Base-by-base conservation (phyloP, 2,329 filamentous ascomycete species). In the Neurospora crassa region DNA sequence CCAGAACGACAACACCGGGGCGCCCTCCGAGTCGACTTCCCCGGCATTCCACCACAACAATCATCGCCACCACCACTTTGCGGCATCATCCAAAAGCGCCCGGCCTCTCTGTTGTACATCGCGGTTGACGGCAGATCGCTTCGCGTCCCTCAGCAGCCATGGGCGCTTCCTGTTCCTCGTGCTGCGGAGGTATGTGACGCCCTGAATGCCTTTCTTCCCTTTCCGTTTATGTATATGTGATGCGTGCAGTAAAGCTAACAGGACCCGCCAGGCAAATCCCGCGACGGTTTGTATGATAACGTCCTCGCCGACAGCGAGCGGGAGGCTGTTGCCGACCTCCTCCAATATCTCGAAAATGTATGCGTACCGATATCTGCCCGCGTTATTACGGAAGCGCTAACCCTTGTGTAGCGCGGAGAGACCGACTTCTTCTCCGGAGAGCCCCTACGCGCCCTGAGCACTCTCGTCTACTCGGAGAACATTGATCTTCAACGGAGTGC, bases 391-490 rank as follows among this genome's bases (percentile, higher is more conserved):
- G 8, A 34, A 14, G 42, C 16, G 45, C 79, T 84, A 79, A 83
- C 76, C 70, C 59, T 68, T 68, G 72, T 73, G 73, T 80, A 97
- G 96, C 91, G 96, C 79, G 92, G 91, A 79, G 96, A 99, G 81
- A 98, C 94, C 78, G 95, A 99, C 82, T 99, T 99, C 88, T 99
- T 99, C 83, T 91, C 92, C 45, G 96, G 96, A 82, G 94, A 97
- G 79, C 96, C 96, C 67, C 89, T 99, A 71, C 92, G 92, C 82
- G 95, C 96, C 67, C 85, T 99, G 71, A 97, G 93, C 82, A 99
- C 95, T 14, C 88, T 99, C 37, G 96, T 99, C 71, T 99, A 97
- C 81, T 99, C 96, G 71, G 94, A 98, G 82, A 99, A 99, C 83
- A 94, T 99, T 80, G 96, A 99, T 81, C 87, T 99, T 70, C 96